Base-by-base conservation (phyloP, 768 basidiomycete species). In the Boletus bicolor region DNA sequence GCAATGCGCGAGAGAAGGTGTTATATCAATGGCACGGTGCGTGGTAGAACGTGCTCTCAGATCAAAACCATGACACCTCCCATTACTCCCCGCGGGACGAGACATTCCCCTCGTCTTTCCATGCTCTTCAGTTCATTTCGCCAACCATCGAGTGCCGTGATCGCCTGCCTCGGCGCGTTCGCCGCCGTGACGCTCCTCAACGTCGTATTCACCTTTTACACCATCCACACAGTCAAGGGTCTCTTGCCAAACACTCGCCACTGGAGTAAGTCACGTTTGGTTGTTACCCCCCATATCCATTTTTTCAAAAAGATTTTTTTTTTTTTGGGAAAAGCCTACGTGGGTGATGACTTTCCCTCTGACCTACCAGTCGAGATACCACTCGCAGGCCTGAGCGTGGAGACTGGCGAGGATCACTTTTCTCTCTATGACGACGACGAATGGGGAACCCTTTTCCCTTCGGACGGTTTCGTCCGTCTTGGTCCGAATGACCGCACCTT, bases 401-500 rank as follows among this genome's bases (percentile, higher is more conserved):
- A 60, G 21, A 51, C 59, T 3, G 66, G 70, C 37, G 53, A 56
- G 7, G 62, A 50, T 0, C 68, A 68, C 46, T 74, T 73, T 50
- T 64, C 64, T 3, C 67, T 75, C 14, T 62, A 63, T 54, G 61
- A 71, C 54, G 72, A 75, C 53, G 65, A 67, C 53, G 72, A 73
- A 39, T 75, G 73, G 73, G 73, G 66, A 21, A 64, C 69, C 4
- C 60, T 73, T 8, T 75, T 68, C 17, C 62, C 64, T 9, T 73
- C 72, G 2, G 65, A 65, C 21, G 73, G 72, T 3, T 74, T 72
- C 58, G 66, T 72, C 28, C 68, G 65, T 46, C 60, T 76, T 8
- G 74, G 74, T 26, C 66, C 72, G 0, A n/a, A 69, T 36, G 58
- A 72, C 53, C 68, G 69, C 44, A 62, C 73, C 1, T 73, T 75